These are phyloP conservation scores for Primulina tabacum DNA, from an alignment of 257 asterid genomes.

Conservation along the genomic window DNA sequence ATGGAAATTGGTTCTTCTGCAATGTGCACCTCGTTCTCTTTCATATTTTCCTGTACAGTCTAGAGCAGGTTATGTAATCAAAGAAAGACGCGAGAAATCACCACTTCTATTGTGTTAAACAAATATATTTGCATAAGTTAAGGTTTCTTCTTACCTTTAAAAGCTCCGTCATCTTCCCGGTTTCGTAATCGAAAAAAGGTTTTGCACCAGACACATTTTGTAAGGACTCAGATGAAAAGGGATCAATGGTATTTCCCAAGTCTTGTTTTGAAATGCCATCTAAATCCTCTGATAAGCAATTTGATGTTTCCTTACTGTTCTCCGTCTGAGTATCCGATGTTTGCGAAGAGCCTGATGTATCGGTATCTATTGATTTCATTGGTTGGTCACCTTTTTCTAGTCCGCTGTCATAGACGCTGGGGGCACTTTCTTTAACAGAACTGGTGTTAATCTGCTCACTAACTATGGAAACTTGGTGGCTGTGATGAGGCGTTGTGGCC, in stretches of 20 bases:
- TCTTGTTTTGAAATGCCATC: slow-evolving; percentile 32
- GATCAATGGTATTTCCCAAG: slow-evolving; percentile 27
- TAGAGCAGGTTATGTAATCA: slow-evolving; percentile 23
- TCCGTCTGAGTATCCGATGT: slow-evolving; percentile 42
- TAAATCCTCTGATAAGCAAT: slow-evolving; percentile 39
- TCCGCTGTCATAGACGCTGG: slow-evolving; percentile 7
- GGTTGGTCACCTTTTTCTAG: slow-evolving; percentile 35
- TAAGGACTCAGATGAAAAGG: slow-evolving; percentile 30
- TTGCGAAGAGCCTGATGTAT: slow-evolving; percentile 44
- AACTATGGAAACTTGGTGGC: slow-evolving; percentile 35
- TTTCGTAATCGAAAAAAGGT: slow-evolving; percentile 43
- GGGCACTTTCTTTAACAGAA: slow-evolving; percentile 21
- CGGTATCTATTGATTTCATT: slow-evolving; percentile 30
- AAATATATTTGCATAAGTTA: background rate
- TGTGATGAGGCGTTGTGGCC: slow-evolving; percentile 31
- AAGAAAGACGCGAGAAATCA: slow-evolving; percentile 7
- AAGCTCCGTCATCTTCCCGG: slow-evolving; percentile 89
- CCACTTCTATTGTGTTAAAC: background rate
- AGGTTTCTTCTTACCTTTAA: slow-evolving; percentile 51
- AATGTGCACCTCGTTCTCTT: slow-evolving; percentile 41
- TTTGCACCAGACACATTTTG: slow-evolving; percentile 34
- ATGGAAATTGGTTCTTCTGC: slow-evolving; percentile 29
- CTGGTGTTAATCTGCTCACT: slow-evolving; percentile 30
- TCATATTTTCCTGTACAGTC: slow-evolving; percentile 79
- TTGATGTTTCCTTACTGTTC: slow-evolving; percentile 30